A percentile compares a stretch with the other conserved stretches of the same genome.
phyloP scores from a whole-genome alignment of 352 stramenopile species.

The Pythium biforme region DNA sequence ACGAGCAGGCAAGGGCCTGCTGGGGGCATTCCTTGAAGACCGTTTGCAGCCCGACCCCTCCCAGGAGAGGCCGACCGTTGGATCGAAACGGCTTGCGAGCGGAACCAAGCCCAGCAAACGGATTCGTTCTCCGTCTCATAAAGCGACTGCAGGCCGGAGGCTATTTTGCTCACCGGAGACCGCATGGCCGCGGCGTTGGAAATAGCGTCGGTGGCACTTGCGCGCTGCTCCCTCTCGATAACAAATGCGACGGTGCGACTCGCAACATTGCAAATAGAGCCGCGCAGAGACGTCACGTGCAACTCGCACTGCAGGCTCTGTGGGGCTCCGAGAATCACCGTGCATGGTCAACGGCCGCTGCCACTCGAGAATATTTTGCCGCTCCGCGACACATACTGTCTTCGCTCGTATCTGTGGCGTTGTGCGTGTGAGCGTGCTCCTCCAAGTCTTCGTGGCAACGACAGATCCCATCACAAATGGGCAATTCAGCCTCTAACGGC shows the following conservation, averaged over 20 bases:
- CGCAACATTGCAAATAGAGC: constrained; percentile 16
- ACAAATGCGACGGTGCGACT: constrained; percentile 6
- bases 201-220: constrained; percentile 2
- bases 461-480: constrained; percentile 39
- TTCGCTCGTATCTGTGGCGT: neutral
- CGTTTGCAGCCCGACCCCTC: constrained; percentile 11
- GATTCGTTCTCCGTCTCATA: constrained; percentile 10
- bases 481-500: constrained; percentile 40
- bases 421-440: neutral
- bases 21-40: constrained; percentile 2
- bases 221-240: neutral
- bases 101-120: neutral
- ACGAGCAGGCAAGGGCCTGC: neutral
- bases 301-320: neutral
- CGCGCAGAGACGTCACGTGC: neutral
- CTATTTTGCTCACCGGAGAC: constrained; percentile 16
- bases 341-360: neutral
- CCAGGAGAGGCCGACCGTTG: neutral
- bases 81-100: constrained; percentile 8
- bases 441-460: neutral
- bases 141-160: constrained; percentile 15
- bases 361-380: constrained; percentile 21
- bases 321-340: constrained; percentile 7
- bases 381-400: neutral
- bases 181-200: constrained; percentile 6